Conservation (phyloP, 768 basidiomycete genomes). For the Lyophyllum semitale region DNA sequence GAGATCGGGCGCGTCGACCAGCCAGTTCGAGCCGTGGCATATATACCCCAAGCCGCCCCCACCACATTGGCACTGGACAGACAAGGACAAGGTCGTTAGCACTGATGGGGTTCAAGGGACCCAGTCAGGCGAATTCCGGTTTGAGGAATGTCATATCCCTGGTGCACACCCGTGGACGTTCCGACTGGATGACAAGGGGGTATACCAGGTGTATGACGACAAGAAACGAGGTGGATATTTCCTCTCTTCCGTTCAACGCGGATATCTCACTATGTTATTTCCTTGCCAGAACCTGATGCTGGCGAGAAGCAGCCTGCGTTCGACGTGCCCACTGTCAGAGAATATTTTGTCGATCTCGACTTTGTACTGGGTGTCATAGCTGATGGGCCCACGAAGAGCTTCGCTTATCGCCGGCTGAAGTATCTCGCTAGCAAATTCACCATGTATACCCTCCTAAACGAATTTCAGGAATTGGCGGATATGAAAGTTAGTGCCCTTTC, state of each 20-base stretch:
- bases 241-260: background rate
- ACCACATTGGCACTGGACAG: conserved; percentile 92
- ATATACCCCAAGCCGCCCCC: conserved; percentile 93
- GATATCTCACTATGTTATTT: background rate
- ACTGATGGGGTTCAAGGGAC: conserved; percentile 31
- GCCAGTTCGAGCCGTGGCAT: conserved; percentile 67
- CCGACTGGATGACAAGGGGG: conserved; percentile 83
- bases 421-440: conserved; percentile 93
- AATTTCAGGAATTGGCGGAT: conserved; percentile 90
- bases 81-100: conserved; percentile 48
- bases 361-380: conserved; percentile 88
- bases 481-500: conserved; percentile 80
- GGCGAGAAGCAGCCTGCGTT: conserved; percentile 61
- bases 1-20: conserved; percentile 57
- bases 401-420: conserved; percentile 88
- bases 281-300: conserved; percentile 20
- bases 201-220: conserved; percentile 80
- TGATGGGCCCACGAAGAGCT: conserved; percentile 95
- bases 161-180: conserved; percentile 63
- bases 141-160: conserved; percentile 77
- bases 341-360: conserved; percentile 96
- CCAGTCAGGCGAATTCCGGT: conserved; percentile 58
- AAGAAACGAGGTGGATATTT: conserved; percentile 29
- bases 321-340: conserved; percentile 81
- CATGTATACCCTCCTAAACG: conserved; percentile 90